These are phyloP conservation scores for Toxoplasma gondii DNA, from an alignment of 169 alveolate species.

Conservation along the genomic window DNA sequence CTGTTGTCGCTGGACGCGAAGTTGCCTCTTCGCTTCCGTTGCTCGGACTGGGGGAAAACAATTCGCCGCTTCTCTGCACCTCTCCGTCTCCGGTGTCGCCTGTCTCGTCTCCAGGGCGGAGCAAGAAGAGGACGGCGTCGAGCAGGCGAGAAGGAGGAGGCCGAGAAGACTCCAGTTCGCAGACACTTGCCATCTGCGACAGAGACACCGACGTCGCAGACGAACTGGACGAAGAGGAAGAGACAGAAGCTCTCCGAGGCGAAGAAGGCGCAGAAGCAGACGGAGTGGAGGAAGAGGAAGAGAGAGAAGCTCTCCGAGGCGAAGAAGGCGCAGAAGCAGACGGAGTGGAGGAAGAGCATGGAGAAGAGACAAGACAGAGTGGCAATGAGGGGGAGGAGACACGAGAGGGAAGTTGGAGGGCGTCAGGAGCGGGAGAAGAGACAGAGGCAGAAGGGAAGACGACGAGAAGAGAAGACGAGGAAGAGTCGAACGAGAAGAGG, in stretches of 20 bases:
- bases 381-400: too few relatives aligned
- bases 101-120: background rate
- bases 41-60: background rate
- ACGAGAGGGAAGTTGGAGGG: too few relatives aligned
- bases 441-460: too few relatives aligned
- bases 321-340: background rate
- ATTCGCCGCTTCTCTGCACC: background rate
- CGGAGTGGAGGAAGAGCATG: background rate
- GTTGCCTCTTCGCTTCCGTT: background rate
- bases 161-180: background rate
- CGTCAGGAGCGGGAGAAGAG: too few relatives aligned
- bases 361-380: background rate
- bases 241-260: background rate
- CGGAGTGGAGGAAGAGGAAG: background rate
- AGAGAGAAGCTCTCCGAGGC: background rate
- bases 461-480: too few relatives aligned
- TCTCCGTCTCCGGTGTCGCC: background rate
- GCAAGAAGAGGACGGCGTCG: background rate
- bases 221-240: background rate
- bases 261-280: background rate
- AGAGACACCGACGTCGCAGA: background rate
- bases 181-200: too few relatives aligned
- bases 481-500: too few relatives aligned
- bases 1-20: background rate
- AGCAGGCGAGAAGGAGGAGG: background rate